Base-by-base conservation (phyloP, 352 stramenopile species). In the Globisporangium okanoganense region DNA sequence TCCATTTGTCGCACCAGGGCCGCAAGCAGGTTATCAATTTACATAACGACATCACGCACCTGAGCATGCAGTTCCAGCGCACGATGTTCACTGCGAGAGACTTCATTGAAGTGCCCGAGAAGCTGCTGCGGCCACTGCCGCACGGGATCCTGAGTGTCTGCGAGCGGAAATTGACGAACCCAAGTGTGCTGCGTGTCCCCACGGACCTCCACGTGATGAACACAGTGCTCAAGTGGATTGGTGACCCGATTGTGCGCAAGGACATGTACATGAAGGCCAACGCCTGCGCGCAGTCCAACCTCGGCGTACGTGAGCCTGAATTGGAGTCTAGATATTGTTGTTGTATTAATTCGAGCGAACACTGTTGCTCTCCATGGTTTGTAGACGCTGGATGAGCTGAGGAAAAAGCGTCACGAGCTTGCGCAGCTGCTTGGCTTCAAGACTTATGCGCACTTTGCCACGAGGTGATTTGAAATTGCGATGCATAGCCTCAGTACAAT, bases 181-280 rank as follows among this genome's bases (percentile, higher is more conserved):
- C 69, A 12, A 78, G 72, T 22, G 73, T 85, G 2, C 31, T 89
- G 59, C 76, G 78, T 44, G 78, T 97, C 22, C 86, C 87, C 0
- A 94, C 85, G 4, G 87, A 97, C 61, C 66, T 79, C 33, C 87
- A 95, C 57, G 84, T 98, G 35, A 82, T 92, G 67, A 95, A 97
- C 66, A 96, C 88, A 8, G 79, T 98, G 47, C 71, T 97, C n/a
- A 94, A 94, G 45, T 97, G 94, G 83, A 83, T 95, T 16, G 69
- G 77, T 16, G 86, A 83, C 35, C 64, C 82, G 5, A 59, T 77
- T 25, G 70, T 98, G 3, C 81, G 95, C n/a, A 85, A 78, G 40
- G 80, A 97, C 45, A 94, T 98, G 68, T 97, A 97, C 66, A 77
- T 96, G 64, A 82, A 90, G 47, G 79, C 77, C 40, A 96, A 97